Base-by-base conservation (phyloP, 192 early-diverging fungal genomes). In the Coemansia sp. region DNA sequence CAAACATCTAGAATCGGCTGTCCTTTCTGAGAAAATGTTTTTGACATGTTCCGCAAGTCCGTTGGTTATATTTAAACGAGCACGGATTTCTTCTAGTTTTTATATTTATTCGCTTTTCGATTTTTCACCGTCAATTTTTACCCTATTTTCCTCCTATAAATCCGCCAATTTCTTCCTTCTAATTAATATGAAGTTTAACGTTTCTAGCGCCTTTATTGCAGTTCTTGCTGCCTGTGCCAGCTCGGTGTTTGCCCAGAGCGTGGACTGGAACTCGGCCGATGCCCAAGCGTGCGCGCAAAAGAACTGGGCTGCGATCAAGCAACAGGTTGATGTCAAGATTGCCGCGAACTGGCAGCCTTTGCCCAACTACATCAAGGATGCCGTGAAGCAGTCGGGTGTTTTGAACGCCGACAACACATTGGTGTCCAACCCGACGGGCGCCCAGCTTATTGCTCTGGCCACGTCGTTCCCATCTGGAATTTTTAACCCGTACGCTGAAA, bases 401-500 rank as follows among this genome's bases (percentile, higher is more conserved):
- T 8, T 78, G 14, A 64, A 57, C 51, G 48, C 52, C 32, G 64
- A 78, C 56, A 39, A 66, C 51, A 32, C 61, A 22, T 58, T 78
- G 24, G 15, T 65, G 37, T 5, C 53, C 0, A 72, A 64, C 56
- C 69, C 75, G 0, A 72, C 66, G 4, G 29, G 29, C 23, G 58
- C 17, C 22, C 60, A 67, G 43, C 57, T 78, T 10, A 22, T 49
- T 17, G 27, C 19, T 3, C 53, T 69, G 32, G 70, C 58, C 9
- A 52, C n/a, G 14, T 22, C n/a, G 4, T 38, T 68, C 55, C 70
- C 70, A 15, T 45, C 59, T 5, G 75, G 70, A 15, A 27, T 72
- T 49, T 78, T 78, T 29, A 57, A 56, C 47, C 75, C 75, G 6
- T 65, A 62, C 41, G 75, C 62, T 2, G 69, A 77, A 27, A 48